Evolutionary conservation across 2,329 filamentous ascomycete genomes (phyloP).

Genomic region (Lomentospora prolificans): DNA sequence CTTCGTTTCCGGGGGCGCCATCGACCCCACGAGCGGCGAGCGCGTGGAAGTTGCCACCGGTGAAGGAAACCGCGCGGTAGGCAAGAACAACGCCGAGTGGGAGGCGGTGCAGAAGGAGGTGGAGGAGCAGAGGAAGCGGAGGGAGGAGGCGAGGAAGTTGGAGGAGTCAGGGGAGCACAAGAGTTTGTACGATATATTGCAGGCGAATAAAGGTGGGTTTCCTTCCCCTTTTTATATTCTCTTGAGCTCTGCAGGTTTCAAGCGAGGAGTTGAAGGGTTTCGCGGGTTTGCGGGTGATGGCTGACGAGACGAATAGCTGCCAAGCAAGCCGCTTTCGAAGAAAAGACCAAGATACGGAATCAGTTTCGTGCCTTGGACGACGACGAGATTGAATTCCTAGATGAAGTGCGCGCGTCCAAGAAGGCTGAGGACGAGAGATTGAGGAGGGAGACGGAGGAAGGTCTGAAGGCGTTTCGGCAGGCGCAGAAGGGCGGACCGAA

Average conservation of each 20-base stretch:
- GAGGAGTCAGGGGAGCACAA: constrained; percentile 39
- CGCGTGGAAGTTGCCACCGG: constrained; percentile 13
- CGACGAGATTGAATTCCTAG: constrained; percentile 68
- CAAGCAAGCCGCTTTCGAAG: constrained; percentile 75
- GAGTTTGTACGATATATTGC: constrained; percentile 63
- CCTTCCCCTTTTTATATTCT: not conserved
- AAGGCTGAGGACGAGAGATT: constrained; percentile 44
- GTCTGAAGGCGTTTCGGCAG: constrained; percentile 45
- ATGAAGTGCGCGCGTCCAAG: constrained; percentile 42
- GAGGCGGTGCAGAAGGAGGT: constrained; percentile 54
- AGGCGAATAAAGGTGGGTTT: constrained; percentile 66
- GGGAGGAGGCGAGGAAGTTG: constrained; percentile 38
- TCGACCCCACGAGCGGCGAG: constrained; percentile 25
- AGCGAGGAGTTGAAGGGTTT: no score
- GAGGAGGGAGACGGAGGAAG: constrained; percentile 45
- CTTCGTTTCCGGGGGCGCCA: constrained; percentile 46
- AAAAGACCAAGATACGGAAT: constrained; percentile 59
- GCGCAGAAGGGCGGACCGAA: constrained; percentile 34
- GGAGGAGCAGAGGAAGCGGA: constrained; percentile 46
- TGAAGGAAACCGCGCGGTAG: constrained; percentile 16
- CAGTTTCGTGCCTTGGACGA: constrained; percentile 72
- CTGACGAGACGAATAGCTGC: constrained; percentile 39
- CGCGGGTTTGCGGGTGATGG: not conserved
- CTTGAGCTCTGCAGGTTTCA: not conserved
- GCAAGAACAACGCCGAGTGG: constrained; percentile 41